Evolutionary conservation across 140 eudicot species (phyloP), one percentile per base, ranked within the genome.

Genomic region (Senecio squalidus): DNA sequence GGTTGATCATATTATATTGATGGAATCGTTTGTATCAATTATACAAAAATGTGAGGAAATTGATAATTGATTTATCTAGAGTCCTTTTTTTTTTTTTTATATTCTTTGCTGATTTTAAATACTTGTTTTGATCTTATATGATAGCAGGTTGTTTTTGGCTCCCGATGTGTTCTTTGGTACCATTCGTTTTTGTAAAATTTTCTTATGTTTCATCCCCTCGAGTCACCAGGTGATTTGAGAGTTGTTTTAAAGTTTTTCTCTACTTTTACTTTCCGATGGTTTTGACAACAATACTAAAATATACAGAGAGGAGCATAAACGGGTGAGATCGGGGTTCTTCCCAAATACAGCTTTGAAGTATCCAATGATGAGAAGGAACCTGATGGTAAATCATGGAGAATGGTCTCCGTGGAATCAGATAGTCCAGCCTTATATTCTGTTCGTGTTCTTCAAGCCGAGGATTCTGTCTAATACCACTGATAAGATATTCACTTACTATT

Each of bases 261-360:
- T 38, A 34, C 4, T 34, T 48, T 17, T 59, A 14, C 15, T 41
- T 29, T 9, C 60, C 6, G 11, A 50, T 54, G 7, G 60, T 60
- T 30, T 24, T 54, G 26, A 49, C 10, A 62, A 29, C 56, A 14
- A 46, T 67, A 43, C 13, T 27, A 50, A 36, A 50, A 47, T 47
- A 48, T 15, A 62, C 78, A 86, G 96, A 89, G 67, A 50, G 78
- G 89, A 59, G 89, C 94, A 60, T 78, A 94, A 33, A 86, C 80
- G 49, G 82, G 74, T 43, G 86, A 78, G 21, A 72, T 87, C 47
- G 64, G 58, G 33, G 61, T 23, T 34, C 96, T 87, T 59, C 94
- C 88, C 13, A 83, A 70, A 39, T 87, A 83, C 76, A 78, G 15
- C 70, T 87, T 69, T 76, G 74, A 58, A 57, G 47, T 48, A 13